A percentile compares a stretch with the other conserved stretches of the same genome.
Conservation (phyloP, 164 flowering plant species). For the Warburgia ugandensis region DNA sequence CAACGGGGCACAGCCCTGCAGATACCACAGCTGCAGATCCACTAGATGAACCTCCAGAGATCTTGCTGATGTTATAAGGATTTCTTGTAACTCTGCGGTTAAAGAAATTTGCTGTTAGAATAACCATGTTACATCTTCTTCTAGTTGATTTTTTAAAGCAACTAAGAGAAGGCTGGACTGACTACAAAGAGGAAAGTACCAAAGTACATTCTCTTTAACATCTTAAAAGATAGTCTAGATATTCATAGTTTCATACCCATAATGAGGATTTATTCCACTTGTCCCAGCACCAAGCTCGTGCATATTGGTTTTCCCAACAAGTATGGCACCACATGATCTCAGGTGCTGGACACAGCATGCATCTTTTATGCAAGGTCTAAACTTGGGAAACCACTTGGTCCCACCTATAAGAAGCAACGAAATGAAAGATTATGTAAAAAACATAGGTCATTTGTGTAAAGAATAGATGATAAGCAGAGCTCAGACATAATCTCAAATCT, state of each 20-base stretch:
- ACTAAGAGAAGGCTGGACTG: no score
- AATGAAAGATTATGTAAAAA: not conserved
- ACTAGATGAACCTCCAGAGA: slow-evolving; percentile 91
- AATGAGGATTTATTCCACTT: slow-evolving; percentile 95
- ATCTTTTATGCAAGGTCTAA: slow-evolving; percentile 58
- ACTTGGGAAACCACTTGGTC: slow-evolving; percentile 80
- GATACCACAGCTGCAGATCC: slow-evolving; percentile 95
- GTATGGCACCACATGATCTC: slow-evolving; percentile 73
- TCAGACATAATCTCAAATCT: not conserved
- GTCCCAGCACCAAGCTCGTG: slow-evolving; percentile 94
- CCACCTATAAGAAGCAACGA: slow-evolving; percentile 56
- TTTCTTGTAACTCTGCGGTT: slow-evolving; percentile 57
- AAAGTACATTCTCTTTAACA: no score
- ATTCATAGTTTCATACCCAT: slow-evolving; percentile 71
- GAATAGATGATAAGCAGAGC: not conserved
- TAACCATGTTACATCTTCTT: no score
- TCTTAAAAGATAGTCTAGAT: no score
- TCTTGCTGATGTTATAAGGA: slow-evolving; percentile 53
- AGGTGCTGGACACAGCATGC: slow-evolving; percentile 71
- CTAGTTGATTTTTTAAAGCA: no score
- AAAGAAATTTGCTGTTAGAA: no score
- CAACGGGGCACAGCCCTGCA: slow-evolving; percentile 90
- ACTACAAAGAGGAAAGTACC: no score
- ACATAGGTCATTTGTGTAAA: no score
- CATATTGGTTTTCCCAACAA: slow-evolving; percentile 96